Evolutionary conservation across 495 filamentous ascomycete species (phyloP), one percentile per base, ranked within the genome.

Genomic region (Penicillium paxilli): DNA sequence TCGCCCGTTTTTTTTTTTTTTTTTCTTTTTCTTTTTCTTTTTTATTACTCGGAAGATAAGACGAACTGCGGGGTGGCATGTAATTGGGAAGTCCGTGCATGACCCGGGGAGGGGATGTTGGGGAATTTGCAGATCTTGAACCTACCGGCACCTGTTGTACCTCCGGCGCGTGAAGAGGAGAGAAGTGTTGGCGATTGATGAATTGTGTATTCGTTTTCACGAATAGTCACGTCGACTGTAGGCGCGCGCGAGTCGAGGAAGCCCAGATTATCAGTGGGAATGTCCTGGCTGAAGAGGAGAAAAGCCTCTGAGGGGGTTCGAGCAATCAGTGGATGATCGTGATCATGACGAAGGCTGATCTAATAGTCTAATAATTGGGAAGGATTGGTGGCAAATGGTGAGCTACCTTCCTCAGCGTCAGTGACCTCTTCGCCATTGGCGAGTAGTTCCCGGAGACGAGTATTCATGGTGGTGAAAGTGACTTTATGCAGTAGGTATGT

Each of bases 141-240:
- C 77, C 56, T 70, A 91, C 89, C 89, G 65, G 92, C 92, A 51
- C 94, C 94, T 4, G 94, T 98, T 1, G 94, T 98, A 1, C 94
- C 95, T 16, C 85, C 86, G 19, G 82, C 80, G 14, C 91, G 85
- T 52, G 85, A 82, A 6, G 91, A 94, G 2, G 83, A 82, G 8
- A 98, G 80, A 10, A 97, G 69, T 3, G 83, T 82, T 8, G 93
- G 94, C 1, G 91, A 96, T 68, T 98, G 94, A 54, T 86, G 82
- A 63, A 97, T 89, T 11, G 79, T 83, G 45, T 94, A 81, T 60
- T 95, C 89, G 50, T 77, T 77, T 40, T 76, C 84, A 52, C 75
- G 81, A 59, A 96, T 78, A 20, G 81, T 80, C 50, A 97, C 59
- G 12, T 94, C 84, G 47, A 97, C 59, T 12, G 72, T 70, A 1